A percentile compares a stretch with the other conserved stretches of the same genome.
These are phyloP conservation scores for Mycotypha africana DNA, from an alignment of 371 early-diverging fungal species.

Conservation along the genomic window DNA sequence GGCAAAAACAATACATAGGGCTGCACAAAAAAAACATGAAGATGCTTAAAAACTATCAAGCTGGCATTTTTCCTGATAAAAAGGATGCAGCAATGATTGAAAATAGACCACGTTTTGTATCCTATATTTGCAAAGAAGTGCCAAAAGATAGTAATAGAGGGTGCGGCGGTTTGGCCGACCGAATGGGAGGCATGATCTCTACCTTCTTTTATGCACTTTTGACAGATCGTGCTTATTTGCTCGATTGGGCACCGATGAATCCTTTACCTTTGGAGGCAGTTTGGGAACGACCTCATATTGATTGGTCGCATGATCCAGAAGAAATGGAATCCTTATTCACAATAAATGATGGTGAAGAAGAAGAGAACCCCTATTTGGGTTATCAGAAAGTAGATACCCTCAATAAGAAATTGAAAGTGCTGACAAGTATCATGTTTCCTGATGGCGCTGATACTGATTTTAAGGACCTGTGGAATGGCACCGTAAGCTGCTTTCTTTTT, in stretches of 20 bases:
- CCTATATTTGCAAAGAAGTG: conserved; percentile 39
- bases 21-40: conserved; percentile 30
- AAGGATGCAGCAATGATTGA: conserved; percentile 4
- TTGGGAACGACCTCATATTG: conserved; percentile 39
- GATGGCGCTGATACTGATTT: conserved; percentile 37
- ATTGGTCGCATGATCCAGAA: conserved; percentile 36
- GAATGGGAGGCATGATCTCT: conserved; percentile 49
- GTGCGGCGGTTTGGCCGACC: conserved; percentile 46
- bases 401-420: conserved; percentile 26
- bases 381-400: conserved; percentile 31
- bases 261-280: conserved; percentile 35
- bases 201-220: conserved; percentile 44
- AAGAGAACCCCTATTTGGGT: conserved; percentile 13
- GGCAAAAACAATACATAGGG: conserved; percentile 32
- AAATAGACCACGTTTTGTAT: conserved; percentile 28
- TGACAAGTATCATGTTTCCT: conserved; percentile 26
- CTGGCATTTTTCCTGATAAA: conserved; percentile 20
- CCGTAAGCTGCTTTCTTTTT: conserved; percentile 20
- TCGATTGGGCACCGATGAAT: conserved; percentile 32
- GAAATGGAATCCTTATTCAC: conserved; percentile 31
- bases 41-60: conserved; percentile 24
- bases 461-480: conserved; percentile 35
- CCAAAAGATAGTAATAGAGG: conserved; percentile 34
- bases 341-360: not conserved
- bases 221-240: conserved; percentile 34